Percentiles rank a stretch among this genome's conserved stretches.
Conservation (phyloP, 202 grass and related monocot genomes). For the Digitaria exilis region DNA sequence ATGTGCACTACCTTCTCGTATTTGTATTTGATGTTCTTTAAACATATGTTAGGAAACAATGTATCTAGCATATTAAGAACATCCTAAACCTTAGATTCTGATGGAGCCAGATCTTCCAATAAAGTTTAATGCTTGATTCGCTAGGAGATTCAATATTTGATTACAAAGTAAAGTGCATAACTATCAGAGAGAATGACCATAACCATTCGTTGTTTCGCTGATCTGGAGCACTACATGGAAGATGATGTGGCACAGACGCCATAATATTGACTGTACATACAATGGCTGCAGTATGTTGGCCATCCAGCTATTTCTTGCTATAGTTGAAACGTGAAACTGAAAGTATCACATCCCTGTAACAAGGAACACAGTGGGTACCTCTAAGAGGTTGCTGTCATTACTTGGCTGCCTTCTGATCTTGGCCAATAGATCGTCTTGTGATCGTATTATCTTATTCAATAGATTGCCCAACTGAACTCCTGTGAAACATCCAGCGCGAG, state of each 20-base stretch:
- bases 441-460: background rate
- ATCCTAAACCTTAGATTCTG: background rate
- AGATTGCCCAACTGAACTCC: background rate
- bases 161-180: background rate
- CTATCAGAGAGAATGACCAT: background rate
- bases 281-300: background rate
- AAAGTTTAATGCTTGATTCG: slow-evolving; percentile 3
- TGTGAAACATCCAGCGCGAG: background rate
- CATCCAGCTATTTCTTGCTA: slow-evolving; percentile 15
- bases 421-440: no score
- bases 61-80: background rate
- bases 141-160: slow-evolving; percentile 6
- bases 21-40: slow-evolving; percentile 12
- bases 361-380: background rate
- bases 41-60: slow-evolving; percentile 5
- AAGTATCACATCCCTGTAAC: background rate
- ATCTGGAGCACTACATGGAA: no score
- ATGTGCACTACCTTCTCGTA: slow-evolving; percentile 29
- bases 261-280: background rate
- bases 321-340: background rate
- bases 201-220: no score
- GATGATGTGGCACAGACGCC: no score
- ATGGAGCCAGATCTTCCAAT: slow-evolving; percentile 15
- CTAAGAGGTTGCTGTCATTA: background rate
- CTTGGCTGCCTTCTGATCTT: background rate